Base-by-base conservation (phyloP, 306 rosid species). In the Begonia loranthoides region DNA sequence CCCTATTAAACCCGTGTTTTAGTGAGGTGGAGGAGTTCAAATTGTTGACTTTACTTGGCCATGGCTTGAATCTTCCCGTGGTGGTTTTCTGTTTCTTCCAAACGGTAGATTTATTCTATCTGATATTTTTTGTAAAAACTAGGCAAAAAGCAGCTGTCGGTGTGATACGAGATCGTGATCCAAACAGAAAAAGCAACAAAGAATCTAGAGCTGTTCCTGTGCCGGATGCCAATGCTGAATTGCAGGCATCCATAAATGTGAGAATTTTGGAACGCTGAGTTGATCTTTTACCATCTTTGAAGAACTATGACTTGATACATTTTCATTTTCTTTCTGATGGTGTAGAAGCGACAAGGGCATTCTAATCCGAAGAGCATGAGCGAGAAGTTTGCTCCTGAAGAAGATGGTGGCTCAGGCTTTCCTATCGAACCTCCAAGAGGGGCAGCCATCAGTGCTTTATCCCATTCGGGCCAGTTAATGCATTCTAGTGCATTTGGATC, bases 241-340 rank as follows among this genome's bases (percentile, higher is more conserved):
- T 72, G 65, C 82, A 62, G 70, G 69, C 73, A 57, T 53, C 82
- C 15, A 57, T 56, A 43, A 68, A 66, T 84, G 94, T 87, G 68
- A 58, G 41, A 51, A 48, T 40, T 12, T 10, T 55, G 36, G 36
- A 28, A 28, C 9, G 36, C 36, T 4, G 36, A 5, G 36, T 28
- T 28, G 36, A 28, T 28, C 36, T 28, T 0, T 28, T 7, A 28
- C 9, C 0, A 28, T 28, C 9, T 28, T 28, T 28, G 36, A 28
- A 28, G 36, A 28, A 28, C 36, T 28, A 7, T 28, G 5, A 28
- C 36, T 28, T 7, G 5, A 28, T 28, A 4, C 36, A 9, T 49
- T 10, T 60, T 43, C 40, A 39, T 6, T 19, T 41, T 56, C 15
- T 15, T 15, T 54, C 36, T 50, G 9, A 33, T 49, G 58, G 58